Conservation (phyloP, 2,329 filamentous ascomycete genomes). For the Exophiala sideris region DNA sequence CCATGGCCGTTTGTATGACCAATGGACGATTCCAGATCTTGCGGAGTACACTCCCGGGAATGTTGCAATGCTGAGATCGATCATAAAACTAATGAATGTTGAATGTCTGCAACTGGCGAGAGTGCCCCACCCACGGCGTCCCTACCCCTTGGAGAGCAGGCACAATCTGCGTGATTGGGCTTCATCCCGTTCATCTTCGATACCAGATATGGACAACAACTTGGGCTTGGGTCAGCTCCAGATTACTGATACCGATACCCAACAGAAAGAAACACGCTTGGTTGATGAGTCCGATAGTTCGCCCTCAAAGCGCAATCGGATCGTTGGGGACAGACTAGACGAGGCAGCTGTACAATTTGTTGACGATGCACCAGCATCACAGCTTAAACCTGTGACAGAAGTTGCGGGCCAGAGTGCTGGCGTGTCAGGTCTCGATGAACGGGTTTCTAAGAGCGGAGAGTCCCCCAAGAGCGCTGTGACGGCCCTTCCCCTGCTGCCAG, state of each 20-base stretch:
- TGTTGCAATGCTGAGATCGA: background rate
- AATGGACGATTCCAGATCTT: conserved; percentile 28
- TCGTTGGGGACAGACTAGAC: too few species aligned
- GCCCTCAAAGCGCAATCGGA: too few species aligned
- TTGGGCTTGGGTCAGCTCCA: background rate
- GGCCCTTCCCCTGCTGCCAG: too few species aligned
- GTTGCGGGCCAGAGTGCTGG: too few species aligned
- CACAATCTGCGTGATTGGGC: conserved; percentile 7
- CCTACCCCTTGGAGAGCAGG: conserved; percentile 6
- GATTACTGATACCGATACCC: background rate
- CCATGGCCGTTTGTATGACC: conserved; percentile 27
- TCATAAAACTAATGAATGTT: conserved; percentile 7
- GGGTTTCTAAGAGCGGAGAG: too few species aligned
- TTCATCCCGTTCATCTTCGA: too few species aligned
- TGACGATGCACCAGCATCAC: too few species aligned
- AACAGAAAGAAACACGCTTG: background rate
- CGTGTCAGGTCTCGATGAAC: too few species aligned
- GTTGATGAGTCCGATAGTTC: too few species aligned
- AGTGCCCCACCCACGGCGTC: background rate
- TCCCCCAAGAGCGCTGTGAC: too few species aligned
- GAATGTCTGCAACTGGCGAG: background rate
- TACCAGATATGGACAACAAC: conserved; percentile 1
- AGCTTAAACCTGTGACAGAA: too few species aligned
- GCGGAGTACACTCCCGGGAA: conserved; percentile 9
- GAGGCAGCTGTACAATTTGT: too few species aligned